Conservation (phyloP, 2,329 filamentous ascomycete genomes). For the Aspergillus sp. region DNA sequence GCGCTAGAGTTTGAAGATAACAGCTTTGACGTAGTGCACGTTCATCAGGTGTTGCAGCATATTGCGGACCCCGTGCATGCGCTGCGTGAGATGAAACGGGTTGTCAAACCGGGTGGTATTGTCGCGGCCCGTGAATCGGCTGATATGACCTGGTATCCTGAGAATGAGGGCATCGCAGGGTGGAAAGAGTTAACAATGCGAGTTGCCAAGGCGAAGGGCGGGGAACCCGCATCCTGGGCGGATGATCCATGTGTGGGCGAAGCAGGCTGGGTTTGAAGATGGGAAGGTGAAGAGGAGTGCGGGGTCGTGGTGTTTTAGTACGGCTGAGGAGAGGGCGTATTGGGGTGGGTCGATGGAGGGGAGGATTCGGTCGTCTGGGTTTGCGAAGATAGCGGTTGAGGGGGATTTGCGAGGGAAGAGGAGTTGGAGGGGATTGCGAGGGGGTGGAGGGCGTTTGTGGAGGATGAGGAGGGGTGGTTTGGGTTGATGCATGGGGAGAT, state of each 20-base stretch:
- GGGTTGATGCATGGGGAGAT: constrained; percentile 34
- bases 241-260: constrained; percentile 31
- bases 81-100: constrained; percentile 52
- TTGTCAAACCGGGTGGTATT: constrained; percentile 50
- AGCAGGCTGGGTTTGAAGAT: constrained; percentile 27
- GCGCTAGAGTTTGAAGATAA: constrained; percentile 37
- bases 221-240: constrained; percentile 23
- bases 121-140: constrained; percentile 45
- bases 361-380: constrained; percentile 22
- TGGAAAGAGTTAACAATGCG: constrained; percentile 19
- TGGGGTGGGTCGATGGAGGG: constrained; percentile 32
- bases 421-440: constrained; percentile 27
- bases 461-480: constrained; percentile 33
- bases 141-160: constrained; percentile 27
- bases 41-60: constrained; percentile 57
- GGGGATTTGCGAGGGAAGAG: constrained; percentile 25
- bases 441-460: constrained; percentile 31
- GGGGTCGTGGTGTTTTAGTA: constrained; percentile 33
- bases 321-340: constrained; percentile 25
- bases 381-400: constrained; percentile 22
- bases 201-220: constrained; percentile 20
- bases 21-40: constrained; percentile 56
- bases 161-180: constrained; percentile 17
- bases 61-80: constrained; percentile 47
- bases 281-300: constrained; percentile 21